Percentiles rank a stretch among this genome's conserved stretches.
Evolutionary conservation across 2,329 filamentous ascomycete species (phyloP).

Genomic region (Acrodontium crateriforme): DNA sequence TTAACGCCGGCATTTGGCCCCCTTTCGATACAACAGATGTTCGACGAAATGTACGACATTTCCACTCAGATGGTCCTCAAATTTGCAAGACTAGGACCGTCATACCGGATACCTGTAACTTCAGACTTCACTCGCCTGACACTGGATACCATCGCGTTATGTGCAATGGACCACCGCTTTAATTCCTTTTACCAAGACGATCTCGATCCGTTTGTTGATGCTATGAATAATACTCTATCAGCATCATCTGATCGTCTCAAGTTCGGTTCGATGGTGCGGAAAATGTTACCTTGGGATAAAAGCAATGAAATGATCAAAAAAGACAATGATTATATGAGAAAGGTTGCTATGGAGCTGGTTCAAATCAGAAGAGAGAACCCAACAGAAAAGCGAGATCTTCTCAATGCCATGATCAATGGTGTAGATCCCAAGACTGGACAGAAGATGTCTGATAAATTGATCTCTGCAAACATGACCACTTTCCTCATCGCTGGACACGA

Average conservation of each 20-base stretch:
- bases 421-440: conserved; percentile 54
- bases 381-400: conserved; percentile 47
- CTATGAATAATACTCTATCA: conserved; percentile 50
- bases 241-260: conserved; percentile 31
- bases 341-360: conserved; percentile 47
- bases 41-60: conserved; percentile 25
- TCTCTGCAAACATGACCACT: conserved; percentile 54
- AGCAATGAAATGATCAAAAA: conserved; percentile 34
- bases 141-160: conserved; percentile 55
- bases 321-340: conserved; percentile 42
- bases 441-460: conserved; percentile 47
- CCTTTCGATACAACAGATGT: conserved; percentile 30
- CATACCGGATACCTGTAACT: conserved; percentile 42
- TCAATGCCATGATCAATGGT: conserved; percentile 56
- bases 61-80: conserved; percentile 21
- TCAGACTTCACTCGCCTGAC: conserved; percentile 62
- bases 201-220: conserved; percentile 54
- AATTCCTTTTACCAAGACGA: conserved; percentile 55
- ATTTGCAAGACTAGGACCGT: conserved; percentile 35
- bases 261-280: conserved; percentile 1
- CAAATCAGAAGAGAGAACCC: conserved; percentile 43
- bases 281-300: conserved; percentile 2
- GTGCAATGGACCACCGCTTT: conserved; percentile 44
- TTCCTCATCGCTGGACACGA: conserved; percentile 60
- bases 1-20: conserved; percentile 36